These are phyloP conservation scores for Prunus yedoensis DNA, from an alignment of 331 rosid genomes.

Conservation along the genomic window DNA sequence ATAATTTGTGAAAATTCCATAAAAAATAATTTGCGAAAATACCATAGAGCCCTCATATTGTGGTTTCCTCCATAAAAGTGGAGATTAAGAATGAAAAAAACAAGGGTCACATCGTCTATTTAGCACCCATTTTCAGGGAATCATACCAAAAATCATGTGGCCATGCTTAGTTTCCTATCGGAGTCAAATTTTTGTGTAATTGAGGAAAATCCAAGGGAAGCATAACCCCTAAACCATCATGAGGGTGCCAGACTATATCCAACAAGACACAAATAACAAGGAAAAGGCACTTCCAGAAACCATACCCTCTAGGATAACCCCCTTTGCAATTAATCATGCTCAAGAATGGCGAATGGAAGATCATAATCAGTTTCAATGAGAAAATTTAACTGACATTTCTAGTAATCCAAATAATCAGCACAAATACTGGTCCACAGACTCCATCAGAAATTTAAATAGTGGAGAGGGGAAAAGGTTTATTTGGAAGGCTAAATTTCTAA, in stretches of 20 bases:
- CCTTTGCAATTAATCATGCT: not conserved
- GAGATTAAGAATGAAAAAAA: not conserved
- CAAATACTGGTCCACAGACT: not conserved
- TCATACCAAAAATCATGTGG: not conserved
- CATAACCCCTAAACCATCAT: not conserved
- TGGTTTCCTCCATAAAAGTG: not conserved
- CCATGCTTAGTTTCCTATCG: not conserved
- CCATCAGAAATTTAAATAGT: not conserved
- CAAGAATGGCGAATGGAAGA: not conserved
- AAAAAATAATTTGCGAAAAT: not conserved
- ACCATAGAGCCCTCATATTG: not conserved
- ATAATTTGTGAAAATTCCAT: not conserved
- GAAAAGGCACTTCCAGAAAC: conserved; percentile 1
- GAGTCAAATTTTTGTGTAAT: not conserved
- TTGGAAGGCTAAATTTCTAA: not conserved
- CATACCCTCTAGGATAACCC: not conserved
- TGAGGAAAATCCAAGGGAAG: not conserved
- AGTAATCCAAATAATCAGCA: not conserved
- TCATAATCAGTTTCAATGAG: not conserved
- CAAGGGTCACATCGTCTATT: not conserved
- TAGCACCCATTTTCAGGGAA: not conserved
- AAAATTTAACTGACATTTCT: not conserved
- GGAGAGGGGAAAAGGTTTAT: not conserved
- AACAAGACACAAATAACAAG: not conserved
- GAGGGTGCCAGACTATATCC: not conserved